Evolutionary conservation across 1,284 basidiomycete species (phyloP).

Genomic region (Pulchroboletus neoregius): DNA sequence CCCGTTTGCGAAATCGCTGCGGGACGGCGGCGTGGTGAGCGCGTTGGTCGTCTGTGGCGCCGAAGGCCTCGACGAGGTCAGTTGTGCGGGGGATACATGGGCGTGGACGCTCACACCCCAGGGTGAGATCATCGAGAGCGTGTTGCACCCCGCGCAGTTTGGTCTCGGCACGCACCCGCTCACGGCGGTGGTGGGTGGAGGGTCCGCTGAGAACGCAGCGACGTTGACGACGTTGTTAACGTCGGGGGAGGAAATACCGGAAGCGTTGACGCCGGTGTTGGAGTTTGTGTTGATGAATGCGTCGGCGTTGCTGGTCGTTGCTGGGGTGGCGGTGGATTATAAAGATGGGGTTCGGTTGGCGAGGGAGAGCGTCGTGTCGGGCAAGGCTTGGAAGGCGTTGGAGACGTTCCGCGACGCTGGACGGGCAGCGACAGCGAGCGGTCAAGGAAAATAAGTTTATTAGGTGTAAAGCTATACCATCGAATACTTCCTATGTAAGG

Average conservation of each 20-base stretch:
- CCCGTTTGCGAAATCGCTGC: constrained; percentile 78
- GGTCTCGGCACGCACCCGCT: constrained; percentile 73
- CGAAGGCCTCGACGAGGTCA: constrained; percentile 93
- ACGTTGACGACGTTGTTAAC: constrained; percentile 59
- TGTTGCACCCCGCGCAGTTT: constrained; percentile 60
- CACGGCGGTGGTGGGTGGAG: constrained; percentile 64
- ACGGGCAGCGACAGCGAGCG: background rate
- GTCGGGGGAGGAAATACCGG: constrained; percentile 49
- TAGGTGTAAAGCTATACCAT: no score
- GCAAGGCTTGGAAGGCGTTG: constrained; percentile 74
- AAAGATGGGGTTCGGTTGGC: constrained; percentile 73
- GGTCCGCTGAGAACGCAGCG: constrained; percentile 70
- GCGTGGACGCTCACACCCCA: constrained; percentile 58
- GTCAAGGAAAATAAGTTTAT: no score
- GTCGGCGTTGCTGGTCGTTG: constrained; percentile 76
- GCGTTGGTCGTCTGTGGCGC: constrained; percentile 93
- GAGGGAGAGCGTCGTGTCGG: constrained; percentile 66
- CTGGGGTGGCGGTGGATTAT: constrained; percentile 67
- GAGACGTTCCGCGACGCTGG: constrained; percentile 36
- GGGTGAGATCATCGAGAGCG: constrained; percentile 49
- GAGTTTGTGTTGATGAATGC: constrained; percentile 88
- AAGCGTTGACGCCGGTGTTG: constrained; percentile 54
- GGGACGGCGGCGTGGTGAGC: constrained; percentile 65
- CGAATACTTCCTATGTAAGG: no score
- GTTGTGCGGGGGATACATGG: constrained; percentile 86